phyloP scores from a whole-genome alignment of 2,329 filamentous ascomycete genomes.

The Penicillium sp. region DNA sequence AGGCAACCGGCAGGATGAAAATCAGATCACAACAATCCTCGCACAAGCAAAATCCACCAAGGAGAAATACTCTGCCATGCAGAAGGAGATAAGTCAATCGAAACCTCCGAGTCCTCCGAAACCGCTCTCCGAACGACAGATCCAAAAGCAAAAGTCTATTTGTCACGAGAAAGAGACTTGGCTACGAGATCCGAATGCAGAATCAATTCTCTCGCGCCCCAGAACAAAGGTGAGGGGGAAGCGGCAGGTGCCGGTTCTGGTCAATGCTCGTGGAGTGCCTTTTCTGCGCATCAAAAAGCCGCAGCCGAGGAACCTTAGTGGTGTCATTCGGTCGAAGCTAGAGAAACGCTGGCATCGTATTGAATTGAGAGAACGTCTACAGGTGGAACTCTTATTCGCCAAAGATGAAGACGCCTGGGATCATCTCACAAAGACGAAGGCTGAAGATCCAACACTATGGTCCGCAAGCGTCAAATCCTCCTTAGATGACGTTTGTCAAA shows the following conservation, averaged over 20 bases:
- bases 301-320: slow-evolving; percentile 41
- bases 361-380: slow-evolving; percentile 32
- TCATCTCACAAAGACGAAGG: slow-evolving; percentile 22
- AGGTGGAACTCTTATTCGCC: slow-evolving; percentile 33
- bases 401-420: slow-evolving; percentile 46
- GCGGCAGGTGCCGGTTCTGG: slow-evolving; percentile 42
- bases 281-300: slow-evolving; percentile 48
- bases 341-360: slow-evolving; percentile 36
- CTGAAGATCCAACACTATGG: slow-evolving; percentile 26
- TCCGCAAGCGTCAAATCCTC: slow-evolving; percentile 16
- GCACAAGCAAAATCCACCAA: slow-evolving; percentile 23
- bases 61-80: slow-evolving; percentile 21
- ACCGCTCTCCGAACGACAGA: slow-evolving; percentile 21
- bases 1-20: slow-evolving; percentile 26
- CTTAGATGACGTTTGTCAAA: slow-evolving; percentile 21
- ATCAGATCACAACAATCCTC: slow-evolving; percentile 29
- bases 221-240: slow-evolving; percentile 33
- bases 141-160: slow-evolving; percentile 26
- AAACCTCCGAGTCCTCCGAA: slow-evolving; percentile 20
- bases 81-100: slow-evolving; percentile 15
- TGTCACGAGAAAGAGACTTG: slow-evolving; percentile 30
- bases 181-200: slow-evolving; percentile 33
- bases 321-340: slow-evolving; percentile 38
- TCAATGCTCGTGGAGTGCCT: slow-evolving; percentile 44
- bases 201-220: slow-evolving; percentile 39